Conservation (phyloP, 1,139 yeast genomes). For the Suhomyces guaymorum region DNA sequence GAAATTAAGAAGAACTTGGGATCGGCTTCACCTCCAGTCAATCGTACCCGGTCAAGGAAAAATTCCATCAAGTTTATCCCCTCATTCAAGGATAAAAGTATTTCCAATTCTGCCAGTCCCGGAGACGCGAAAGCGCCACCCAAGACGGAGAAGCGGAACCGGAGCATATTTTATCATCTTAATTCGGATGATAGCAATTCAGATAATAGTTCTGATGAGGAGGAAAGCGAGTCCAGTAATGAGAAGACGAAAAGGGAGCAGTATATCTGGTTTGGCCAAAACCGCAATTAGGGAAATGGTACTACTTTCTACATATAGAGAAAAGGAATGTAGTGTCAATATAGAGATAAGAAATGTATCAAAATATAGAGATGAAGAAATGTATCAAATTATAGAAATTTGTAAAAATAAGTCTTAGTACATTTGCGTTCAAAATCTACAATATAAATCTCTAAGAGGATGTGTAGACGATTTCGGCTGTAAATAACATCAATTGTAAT, state of each 20-base stretch:
- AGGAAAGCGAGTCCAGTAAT: constrained; percentile 4
- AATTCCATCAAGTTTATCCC: constrained; percentile 38
- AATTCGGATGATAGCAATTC: constrained; percentile 27
- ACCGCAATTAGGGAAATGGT: constrained; percentile 17
- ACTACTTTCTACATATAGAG: neutral
- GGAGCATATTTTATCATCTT: constrained; percentile 39
- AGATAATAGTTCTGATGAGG: constrained; percentile 14
- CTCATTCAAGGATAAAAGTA: constrained; percentile 17
- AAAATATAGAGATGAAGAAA: no score
- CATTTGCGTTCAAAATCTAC: no score
- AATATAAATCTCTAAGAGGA: no score
- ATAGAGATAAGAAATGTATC: no score
- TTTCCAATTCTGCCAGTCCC: neutral
- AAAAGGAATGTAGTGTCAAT: neutral
- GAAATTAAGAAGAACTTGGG: constrained; percentile 3
- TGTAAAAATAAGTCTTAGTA: no score
- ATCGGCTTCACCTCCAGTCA: constrained; percentile 12
- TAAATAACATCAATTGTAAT: no score
- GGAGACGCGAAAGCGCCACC: neutral
- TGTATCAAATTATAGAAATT: neutral
- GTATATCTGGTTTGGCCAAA: constrained; percentile 43
- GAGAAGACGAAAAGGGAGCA: constrained; percentile 16
- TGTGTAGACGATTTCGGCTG: no score
- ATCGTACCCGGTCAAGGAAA: constrained; percentile 23
- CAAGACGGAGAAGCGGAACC: constrained; percentile 14